Percentiles rank a stretch among this genome's conserved stretches.
Evolutionary conservation across 2,329 filamentous ascomycete species (phyloP).

Genomic region (Talaromyces sp.): DNA sequence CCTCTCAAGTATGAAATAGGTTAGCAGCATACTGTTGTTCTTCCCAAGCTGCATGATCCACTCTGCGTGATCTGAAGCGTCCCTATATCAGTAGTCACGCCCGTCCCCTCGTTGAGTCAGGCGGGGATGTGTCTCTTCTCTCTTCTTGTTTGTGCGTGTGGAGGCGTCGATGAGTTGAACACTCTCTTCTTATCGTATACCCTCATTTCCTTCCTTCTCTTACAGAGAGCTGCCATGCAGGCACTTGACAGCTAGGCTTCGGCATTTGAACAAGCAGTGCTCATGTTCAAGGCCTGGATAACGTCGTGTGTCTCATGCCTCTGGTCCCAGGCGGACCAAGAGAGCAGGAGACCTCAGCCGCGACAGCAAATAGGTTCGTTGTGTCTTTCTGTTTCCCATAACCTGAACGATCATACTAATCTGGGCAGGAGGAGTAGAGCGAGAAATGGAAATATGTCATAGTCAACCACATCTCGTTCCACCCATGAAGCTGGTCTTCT

Average conservation of each 20-base stretch:
- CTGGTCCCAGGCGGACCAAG: conserved; percentile 28
- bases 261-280: conserved; percentile 32
- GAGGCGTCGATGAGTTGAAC: conserved; percentile 6
- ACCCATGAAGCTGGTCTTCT: conserved; percentile 45
- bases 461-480: conserved; percentile 46
- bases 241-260: conserved; percentile 16
- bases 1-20: not conserved
- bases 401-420: not conserved
- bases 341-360: conserved; percentile 24
- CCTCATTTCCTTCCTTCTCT: conserved; percentile 1
- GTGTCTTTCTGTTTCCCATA: not conserved
- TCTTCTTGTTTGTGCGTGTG: not conserved
- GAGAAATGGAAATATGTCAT: conserved; percentile 45
- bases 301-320: conserved; percentile 39
- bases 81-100: conserved; percentile 12
- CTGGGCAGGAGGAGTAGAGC: conserved; percentile 38
- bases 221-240: conserved; percentile 21
- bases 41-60: not conserved
- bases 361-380: conserved; percentile 25
- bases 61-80: not conserved
- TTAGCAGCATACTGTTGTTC: conserved; percentile 2
- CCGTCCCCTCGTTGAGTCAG: conserved; percentile 5
- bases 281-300: conserved; percentile 40
- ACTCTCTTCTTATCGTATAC: not conserved
- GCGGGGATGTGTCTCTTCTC: conserved; percentile 6